These are phyloP conservation scores for Leishmania arabica DNA, from an alignment of 208 protist species.

Conservation along the genomic window DNA sequence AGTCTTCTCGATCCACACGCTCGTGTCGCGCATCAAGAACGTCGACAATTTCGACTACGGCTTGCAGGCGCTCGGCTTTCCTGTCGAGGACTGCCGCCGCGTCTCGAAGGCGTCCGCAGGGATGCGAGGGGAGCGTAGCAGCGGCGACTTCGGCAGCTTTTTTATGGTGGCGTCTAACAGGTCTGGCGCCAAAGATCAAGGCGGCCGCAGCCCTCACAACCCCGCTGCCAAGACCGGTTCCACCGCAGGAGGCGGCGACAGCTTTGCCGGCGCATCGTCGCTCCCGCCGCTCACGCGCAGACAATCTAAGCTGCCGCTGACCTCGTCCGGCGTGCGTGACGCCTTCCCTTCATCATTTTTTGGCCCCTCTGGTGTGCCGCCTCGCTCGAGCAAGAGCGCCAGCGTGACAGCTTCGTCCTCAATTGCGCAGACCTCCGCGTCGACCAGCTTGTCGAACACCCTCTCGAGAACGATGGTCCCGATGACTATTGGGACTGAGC, in stretches of 20 bases:
- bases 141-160: constrained; percentile 12
- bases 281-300: not conserved
- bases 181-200: not conserved
- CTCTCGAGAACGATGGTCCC: not conserved
- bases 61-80: constrained; percentile 44
- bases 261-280: not conserved
- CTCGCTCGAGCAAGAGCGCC: not conserved
- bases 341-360: not conserved
- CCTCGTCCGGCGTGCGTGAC: not conserved
- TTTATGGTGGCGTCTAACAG: constrained; percentile 5
- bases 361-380: not conserved
- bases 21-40: constrained; percentile 26
- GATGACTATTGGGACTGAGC: not conserved
- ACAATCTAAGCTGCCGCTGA: not conserved
- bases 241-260: not conserved
- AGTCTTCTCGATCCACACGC: constrained; percentile 23
- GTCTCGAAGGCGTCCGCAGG: not conserved
- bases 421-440: not conserved
- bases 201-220: no score
- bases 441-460: not conserved
- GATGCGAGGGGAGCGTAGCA: not conserved
- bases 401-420: not conserved
- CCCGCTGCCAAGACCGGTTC: no score
- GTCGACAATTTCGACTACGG: constrained; percentile 53
- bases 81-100: constrained; percentile 18